Evolutionary conservation across 148 eudicot species (phyloP).

Genomic region (Amaranthus palmeri): DNA sequence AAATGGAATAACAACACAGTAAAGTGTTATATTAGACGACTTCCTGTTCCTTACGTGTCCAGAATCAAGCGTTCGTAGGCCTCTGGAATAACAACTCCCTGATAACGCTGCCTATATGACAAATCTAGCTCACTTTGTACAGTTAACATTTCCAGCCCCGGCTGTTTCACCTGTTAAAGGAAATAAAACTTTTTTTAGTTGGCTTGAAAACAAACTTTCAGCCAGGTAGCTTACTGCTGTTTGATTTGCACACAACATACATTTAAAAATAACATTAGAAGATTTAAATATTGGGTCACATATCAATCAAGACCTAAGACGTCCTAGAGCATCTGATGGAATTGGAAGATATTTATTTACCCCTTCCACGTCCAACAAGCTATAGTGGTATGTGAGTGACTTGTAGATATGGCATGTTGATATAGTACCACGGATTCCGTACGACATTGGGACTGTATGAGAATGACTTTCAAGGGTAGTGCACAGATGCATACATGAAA

Average conservation of each 20-base stretch:
- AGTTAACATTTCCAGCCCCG: conserved; percentile 77
- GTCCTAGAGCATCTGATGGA: neutral
- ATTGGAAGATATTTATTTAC: too few species aligned
- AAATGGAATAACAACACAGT: neutral
- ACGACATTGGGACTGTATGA: too few species aligned
- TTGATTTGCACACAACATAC: neutral
- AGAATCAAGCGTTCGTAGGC: conserved; percentile 90
- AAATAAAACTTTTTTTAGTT: conserved; percentile 4
- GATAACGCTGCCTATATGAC: conserved; percentile 79
- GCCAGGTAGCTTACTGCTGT: neutral
- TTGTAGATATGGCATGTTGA: too few species aligned
- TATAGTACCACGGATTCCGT: too few species aligned
- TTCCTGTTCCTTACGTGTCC: conserved; percentile 54
- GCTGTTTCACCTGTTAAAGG: conserved; percentile 67
- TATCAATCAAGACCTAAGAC: neutral
- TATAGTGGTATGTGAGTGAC: too few species aligned
- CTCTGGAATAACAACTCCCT: conserved; percentile 69
- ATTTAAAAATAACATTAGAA: neutral
- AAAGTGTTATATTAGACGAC: too few species aligned
- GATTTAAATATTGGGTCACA: neutral
- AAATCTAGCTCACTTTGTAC: conserved; percentile 82
- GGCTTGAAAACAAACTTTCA: neutral
- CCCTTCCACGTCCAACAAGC: too few species aligned
- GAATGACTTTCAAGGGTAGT: too few species aligned
- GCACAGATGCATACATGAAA: too few species aligned